Conservation (phyloP, 495 filamentous ascomycete genomes). For the Penicillium subrubescens region DNA sequence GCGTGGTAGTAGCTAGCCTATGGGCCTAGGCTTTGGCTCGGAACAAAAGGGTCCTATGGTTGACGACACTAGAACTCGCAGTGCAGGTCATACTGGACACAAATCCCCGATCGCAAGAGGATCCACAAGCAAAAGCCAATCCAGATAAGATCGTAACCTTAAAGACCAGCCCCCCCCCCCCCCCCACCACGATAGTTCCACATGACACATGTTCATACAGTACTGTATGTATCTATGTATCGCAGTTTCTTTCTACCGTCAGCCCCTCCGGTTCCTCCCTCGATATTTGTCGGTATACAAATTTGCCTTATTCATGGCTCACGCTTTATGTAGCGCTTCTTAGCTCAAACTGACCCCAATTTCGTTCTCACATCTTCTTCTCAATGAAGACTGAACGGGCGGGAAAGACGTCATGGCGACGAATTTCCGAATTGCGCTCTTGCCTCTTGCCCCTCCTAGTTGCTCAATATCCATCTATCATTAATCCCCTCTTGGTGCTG, state of each 20-base stretch:
- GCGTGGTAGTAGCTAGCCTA: too few relatives aligned
- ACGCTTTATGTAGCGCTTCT: background rate
- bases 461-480: background rate
- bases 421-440: background rate
- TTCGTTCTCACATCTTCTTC: background rate
- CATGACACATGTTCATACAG: background rate
- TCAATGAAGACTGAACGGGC: background rate
- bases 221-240: background rate
- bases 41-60: too few relatives aligned
- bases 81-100: too few relatives aligned
- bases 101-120: background rate
- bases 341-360: background rate
- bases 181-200: background rate
- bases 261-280: background rate
- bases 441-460: background rate
- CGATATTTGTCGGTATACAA: background rate
- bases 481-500: too few relatives aligned
- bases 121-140: background rate
- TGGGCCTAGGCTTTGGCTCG: too few relatives aligned
- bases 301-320: background rate
- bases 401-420: conserved; percentile 5
- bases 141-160: background rate
- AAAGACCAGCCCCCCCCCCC: background rate
- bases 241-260: background rate
- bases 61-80: too few relatives aligned